Conservation (phyloP, 164 flowering plant genomes). For the Magnolia changhungtana region DNA sequence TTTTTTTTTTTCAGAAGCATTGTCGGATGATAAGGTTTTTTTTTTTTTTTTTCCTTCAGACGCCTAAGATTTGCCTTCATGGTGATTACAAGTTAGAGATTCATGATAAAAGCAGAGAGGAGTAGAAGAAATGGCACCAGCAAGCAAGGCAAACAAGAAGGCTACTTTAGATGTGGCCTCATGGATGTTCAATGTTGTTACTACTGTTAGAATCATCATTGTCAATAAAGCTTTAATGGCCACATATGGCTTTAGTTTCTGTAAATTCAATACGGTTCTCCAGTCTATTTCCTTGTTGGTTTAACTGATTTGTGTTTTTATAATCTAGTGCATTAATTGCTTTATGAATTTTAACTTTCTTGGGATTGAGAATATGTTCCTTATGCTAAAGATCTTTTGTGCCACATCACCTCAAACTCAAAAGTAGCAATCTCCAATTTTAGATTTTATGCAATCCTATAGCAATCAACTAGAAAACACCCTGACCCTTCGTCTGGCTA, state of each 20-base stretch:
- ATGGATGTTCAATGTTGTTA: slow-evolving; percentile 49
- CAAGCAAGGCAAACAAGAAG: slow-evolving; percentile 38
- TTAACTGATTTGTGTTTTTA: not conserved
- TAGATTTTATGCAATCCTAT: too few species aligned
- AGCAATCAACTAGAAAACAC: too few species aligned
- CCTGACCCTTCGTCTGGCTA: too few species aligned
- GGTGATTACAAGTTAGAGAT: not conserved
- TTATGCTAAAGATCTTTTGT: too few species aligned
- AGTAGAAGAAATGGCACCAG: slow-evolving; percentile 26
- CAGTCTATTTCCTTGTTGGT: not conserved
- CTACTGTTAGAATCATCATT: slow-evolving; percentile 42
- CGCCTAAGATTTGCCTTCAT: not conserved
- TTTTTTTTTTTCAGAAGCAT: not conserved
- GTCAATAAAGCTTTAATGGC: slow-evolving; percentile 48
- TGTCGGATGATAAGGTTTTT: not conserved
- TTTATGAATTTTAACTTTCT: too few species aligned
- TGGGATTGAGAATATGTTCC: too few species aligned
- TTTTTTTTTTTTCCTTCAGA: not conserved
- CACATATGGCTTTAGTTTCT: slow-evolving; percentile 42
- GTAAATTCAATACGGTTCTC: slow-evolving; percentile 18
- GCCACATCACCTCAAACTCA: too few species aligned
- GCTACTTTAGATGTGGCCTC: slow-evolving; percentile 37
- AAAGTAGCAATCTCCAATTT: too few species aligned
- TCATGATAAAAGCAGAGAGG: not conserved
- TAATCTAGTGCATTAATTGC: too few species aligned